Evolutionary conservation across 257 asterid species (phyloP).

Genomic region (Ligustrum vulgare): DNA sequence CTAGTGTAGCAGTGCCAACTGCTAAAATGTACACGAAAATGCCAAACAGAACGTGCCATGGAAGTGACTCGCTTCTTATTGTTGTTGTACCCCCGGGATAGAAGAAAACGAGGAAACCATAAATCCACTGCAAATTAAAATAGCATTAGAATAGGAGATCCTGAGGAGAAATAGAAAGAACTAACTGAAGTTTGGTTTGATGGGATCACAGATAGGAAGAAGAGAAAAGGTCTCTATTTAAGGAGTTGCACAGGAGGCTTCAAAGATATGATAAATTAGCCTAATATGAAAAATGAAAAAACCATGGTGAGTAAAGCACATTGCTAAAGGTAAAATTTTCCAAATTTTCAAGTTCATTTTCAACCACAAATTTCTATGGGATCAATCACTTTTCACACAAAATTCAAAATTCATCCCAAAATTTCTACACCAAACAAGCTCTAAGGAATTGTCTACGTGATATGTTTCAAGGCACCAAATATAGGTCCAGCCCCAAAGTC

Average conservation of each 20-base stretch:
- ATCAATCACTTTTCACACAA: too few relatives aligned
- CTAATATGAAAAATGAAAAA: not conserved
- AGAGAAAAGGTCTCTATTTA: not conserved
- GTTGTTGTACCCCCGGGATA: constrained; percentile 80
- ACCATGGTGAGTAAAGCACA: not conserved
- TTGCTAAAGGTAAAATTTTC: too few relatives aligned
- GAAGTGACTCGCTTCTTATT: constrained; percentile 70
- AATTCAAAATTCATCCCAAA: too few relatives aligned
- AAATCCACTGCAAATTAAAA: constrained; percentile 71
- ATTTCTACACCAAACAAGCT: too few relatives aligned
- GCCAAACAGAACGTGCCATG: constrained; percentile 92
- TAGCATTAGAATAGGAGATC: not conserved
- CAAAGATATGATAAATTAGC: not conserved
- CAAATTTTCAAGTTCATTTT: too few relatives aligned
- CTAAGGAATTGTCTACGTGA: not conserved
- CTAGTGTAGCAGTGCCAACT: constrained; percentile 62
- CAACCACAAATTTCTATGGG: too few relatives aligned
- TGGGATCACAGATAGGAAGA: not conserved
- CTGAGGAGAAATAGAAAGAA: not conserved
- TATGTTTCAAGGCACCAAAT: not conserved
- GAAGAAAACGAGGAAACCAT: constrained; percentile 83
- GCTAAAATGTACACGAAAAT: constrained; percentile 61
- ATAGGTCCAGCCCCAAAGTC: not conserved
- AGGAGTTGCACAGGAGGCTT: not conserved
- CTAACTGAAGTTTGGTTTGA: not conserved